phyloP scores from a whole-genome alignment of 2,329 filamentous ascomycete genomes.

The Camillea tinctor region DNA sequence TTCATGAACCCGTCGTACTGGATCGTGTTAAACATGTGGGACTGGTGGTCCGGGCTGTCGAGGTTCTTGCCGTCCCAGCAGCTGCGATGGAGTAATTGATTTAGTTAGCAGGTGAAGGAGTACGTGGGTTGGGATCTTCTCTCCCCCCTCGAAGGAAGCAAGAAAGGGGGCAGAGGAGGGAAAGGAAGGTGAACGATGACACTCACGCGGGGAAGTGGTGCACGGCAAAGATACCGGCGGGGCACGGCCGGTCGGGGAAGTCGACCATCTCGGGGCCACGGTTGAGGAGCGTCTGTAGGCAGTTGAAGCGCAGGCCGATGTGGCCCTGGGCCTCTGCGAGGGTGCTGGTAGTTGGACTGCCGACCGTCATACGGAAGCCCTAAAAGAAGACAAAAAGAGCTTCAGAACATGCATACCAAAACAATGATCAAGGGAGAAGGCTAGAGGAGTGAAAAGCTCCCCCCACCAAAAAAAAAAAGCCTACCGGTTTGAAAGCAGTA shows the following conservation, averaged over 20 bases:
- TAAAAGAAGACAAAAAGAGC: conserved; percentile 9
- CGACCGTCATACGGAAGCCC: conserved; percentile 47
- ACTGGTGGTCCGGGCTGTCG: conserved; percentile 31
- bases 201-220: conserved; percentile 40
- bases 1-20: conserved; percentile 17
- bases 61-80: conserved; percentile 46
- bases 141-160: too few species aligned
- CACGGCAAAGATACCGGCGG: conserved; percentile 42
- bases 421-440: neutral
- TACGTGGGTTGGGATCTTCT: too few species aligned
- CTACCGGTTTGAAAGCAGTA: conserved; percentile 42
- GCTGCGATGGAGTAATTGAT: neutral
- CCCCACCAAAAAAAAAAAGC: conserved; percentile 11
- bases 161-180: too few species aligned
- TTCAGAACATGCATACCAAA: conserved; percentile 7
- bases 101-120: too few species aligned
- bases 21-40: conserved; percentile 30
- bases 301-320: conserved; percentile 41
- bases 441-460: too few species aligned
- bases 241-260: conserved; percentile 40
- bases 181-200: neutral
- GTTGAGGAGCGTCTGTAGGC: conserved; percentile 37
- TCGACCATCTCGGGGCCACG: conserved; percentile 39
- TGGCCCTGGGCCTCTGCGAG: conserved; percentile 32
- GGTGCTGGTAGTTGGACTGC: conserved; percentile 30